A percentile compares a stretch with the other conserved stretches of the same genome.
These are phyloP conservation scores for Camptophora hylomeconis DNA, from an alignment of 2,329 filamentous ascomycete species.

Conservation along the genomic window DNA sequence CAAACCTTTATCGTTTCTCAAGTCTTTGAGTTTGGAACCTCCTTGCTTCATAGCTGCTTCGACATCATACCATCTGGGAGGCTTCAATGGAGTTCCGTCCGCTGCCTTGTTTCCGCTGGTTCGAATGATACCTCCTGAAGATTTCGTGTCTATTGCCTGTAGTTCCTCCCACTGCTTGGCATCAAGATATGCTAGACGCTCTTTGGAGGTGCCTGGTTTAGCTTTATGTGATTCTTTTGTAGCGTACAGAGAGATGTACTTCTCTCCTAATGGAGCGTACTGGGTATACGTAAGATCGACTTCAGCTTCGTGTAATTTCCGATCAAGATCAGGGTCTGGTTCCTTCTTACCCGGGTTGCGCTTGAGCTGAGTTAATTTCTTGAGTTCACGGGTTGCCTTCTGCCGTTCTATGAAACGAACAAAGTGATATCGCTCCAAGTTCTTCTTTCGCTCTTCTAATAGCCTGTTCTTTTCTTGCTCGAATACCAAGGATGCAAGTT, in stretches of 20 bases:
- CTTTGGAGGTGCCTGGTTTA: conserved; percentile 5
- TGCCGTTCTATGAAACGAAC: conserved; percentile 47
- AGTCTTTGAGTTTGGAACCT: conserved; percentile 23
- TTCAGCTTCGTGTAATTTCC: conserved; percentile 32
- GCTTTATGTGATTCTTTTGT: conserved; percentile 15
- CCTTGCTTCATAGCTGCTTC: conserved; percentile 31
- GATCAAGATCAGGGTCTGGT: conserved; percentile 19
- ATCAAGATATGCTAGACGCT: conserved; percentile 18
- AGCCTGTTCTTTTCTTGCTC: conserved; percentile 39
- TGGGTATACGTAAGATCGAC: conserved; percentile 51
- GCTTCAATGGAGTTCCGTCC: conserved; percentile 18
- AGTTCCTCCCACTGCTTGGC: conserved; percentile 18
- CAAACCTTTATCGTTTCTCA: conserved; percentile 31
- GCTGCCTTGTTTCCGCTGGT: conserved; percentile 6
- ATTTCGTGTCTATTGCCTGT: conserved; percentile 19
- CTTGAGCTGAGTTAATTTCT: conserved; percentile 29
- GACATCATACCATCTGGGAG: conserved; percentile 32
- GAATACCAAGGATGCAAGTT: conserved; percentile 41
- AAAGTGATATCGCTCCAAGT: conserved; percentile 52
- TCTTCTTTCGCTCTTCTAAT: conserved; percentile 38
- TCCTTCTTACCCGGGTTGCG: conserved; percentile 9
- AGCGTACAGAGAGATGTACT: conserved; percentile 46
- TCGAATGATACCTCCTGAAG: no score
- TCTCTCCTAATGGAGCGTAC: conserved; percentile 46
- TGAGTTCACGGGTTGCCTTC: conserved; percentile 36